phyloP scores from a whole-genome alignment of 1,139 yeast genomes.

The Candida pseudoviswanathii region DNA sequence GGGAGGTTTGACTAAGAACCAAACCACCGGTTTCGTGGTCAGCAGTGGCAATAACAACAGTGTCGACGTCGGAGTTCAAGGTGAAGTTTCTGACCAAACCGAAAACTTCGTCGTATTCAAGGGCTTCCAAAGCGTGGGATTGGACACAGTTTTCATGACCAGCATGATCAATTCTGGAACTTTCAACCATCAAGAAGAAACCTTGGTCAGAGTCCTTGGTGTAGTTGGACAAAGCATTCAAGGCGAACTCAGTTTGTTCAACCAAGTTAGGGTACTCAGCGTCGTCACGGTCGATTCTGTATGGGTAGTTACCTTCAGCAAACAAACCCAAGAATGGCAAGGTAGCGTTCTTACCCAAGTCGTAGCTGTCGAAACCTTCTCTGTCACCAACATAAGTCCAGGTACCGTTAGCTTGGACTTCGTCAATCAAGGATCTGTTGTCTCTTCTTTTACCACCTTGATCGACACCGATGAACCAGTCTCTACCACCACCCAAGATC shows the following conservation, averaged over 20 bases:
- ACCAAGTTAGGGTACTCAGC: conserved; percentile 67
- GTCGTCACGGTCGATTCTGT: conserved; percentile 70
- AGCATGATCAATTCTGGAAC: conserved; percentile 89
- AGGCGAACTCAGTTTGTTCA: conserved; percentile 72
- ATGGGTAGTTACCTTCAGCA: conserved; percentile 76
- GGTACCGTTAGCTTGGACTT: conserved; percentile 53
- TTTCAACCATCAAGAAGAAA: conserved; percentile 81
- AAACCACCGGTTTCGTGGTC: conserved; percentile 95
- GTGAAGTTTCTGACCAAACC: conserved; percentile 68
- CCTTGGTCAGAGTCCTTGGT: conserved; percentile 74
- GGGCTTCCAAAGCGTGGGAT: conserved; percentile 33
- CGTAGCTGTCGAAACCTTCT: conserved; percentile 51
- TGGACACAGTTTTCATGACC: conserved; percentile 84
- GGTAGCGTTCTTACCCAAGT: conserved; percentile 59
- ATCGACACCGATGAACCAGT: conserved; percentile 57
- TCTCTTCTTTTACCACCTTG: conserved; percentile 70
- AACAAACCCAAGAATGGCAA: conserved; percentile 74
- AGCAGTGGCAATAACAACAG: conserved; percentile 74
- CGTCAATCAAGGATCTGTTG: conserved; percentile 59
- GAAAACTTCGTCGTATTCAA: conserved; percentile 76
- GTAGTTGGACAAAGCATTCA: conserved; percentile 62
- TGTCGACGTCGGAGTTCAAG: conserved; percentile 63
- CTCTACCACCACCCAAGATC: conserved; percentile 87
- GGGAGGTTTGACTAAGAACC: conserved; percentile 65
- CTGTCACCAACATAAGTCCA: conserved; percentile 70